These are phyloP conservation scores for Tolypocladium cylindrosporum DNA, from an alignment of 2,329 filamentous ascomycete genomes.

Conservation along the genomic window DNA sequence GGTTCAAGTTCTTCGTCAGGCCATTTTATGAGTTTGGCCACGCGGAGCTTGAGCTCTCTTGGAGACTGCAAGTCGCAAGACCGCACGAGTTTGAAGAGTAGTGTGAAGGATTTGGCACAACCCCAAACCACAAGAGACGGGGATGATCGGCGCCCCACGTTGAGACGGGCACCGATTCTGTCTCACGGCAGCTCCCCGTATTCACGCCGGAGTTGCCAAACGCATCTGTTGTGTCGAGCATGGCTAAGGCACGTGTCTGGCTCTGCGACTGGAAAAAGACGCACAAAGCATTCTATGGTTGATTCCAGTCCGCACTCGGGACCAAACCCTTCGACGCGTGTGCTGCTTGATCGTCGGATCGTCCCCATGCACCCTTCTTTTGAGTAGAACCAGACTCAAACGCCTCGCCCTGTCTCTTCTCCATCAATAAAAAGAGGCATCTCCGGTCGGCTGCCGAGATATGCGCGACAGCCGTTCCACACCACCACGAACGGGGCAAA, in stretches of 20 bases:
- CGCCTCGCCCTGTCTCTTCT: not conserved
- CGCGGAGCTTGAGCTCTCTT: not conserved
- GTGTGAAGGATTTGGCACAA: not conserved
- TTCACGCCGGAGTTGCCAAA: not conserved
- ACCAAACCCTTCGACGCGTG: not conserved
- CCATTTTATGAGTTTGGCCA: not conserved
- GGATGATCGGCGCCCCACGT: not conserved
- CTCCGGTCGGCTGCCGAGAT: not conserved
- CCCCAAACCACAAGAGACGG: not conserved
- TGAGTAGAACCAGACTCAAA: not conserved
- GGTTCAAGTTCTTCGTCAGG: not conserved
- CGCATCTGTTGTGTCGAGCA: not conserved
- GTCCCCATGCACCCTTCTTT: not conserved
- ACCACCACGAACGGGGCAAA: not conserved
- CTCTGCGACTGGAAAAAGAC: not conserved
- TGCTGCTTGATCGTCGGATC: not conserved
- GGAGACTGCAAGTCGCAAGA: not conserved
- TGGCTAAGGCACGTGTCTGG: not conserved
- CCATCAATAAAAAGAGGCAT: not conserved
- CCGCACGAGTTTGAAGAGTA: not conserved
- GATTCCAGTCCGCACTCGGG: not conserved
- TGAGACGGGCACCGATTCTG: not conserved
- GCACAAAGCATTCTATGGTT: too few species aligned
- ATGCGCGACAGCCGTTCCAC: not conserved
- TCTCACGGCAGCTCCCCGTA: not conserved